These are phyloP conservation scores for Gardenia jasminoides DNA, from an alignment of 257 asterid genomes.

Conservation along the genomic window DNA sequence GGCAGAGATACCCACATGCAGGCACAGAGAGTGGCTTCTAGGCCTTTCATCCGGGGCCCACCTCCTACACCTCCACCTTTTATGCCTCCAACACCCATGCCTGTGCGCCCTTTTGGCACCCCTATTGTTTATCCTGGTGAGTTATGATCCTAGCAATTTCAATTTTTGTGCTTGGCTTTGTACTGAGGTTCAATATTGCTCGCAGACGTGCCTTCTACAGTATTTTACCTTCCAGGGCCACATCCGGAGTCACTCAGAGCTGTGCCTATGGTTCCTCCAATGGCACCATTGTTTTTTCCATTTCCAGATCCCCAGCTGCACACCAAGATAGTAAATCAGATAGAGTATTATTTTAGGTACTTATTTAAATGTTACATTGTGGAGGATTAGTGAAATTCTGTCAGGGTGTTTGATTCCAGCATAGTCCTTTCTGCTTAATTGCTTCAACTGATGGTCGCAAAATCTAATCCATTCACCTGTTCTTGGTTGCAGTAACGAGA, in stretches of 20 bases:
- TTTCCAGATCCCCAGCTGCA: slow-evolving; percentile 55
- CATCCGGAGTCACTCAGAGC: slow-evolving; percentile 54
- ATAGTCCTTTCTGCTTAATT: not conserved
- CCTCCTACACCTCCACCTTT: slow-evolving; percentile 39
- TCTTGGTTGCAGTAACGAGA: slow-evolving; percentile 49
- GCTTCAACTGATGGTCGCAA: not conserved
- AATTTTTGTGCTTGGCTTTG: not conserved
- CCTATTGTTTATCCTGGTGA: slow-evolving; percentile 64
- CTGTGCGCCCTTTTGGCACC: slow-evolving; percentile 42
- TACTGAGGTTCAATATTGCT: slow-evolving; percentile 22
- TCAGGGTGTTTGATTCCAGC: too few species aligned
- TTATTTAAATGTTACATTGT: not conserved
- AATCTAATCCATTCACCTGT: not conserved
- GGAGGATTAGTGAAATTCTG: not conserved
- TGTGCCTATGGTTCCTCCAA: slow-evolving; percentile 46
- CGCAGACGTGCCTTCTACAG: slow-evolving; percentile 54
- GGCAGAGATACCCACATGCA: slow-evolving; percentile 53
- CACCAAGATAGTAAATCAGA: slow-evolving; percentile 52
- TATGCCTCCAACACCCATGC: slow-evolving; percentile 42
- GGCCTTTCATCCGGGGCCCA: slow-evolving; percentile 59
- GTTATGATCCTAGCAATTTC: slow-evolving; percentile 19
- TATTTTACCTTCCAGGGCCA: slow-evolving; percentile 44
- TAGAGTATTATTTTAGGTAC: slow-evolving; percentile 80
- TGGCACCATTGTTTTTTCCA: slow-evolving; percentile 36
- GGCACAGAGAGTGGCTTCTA: slow-evolving; percentile 44